phyloP scores from a whole-genome alignment of 371 early-diverging fungal species.

The Mortierella sp. region DNA sequence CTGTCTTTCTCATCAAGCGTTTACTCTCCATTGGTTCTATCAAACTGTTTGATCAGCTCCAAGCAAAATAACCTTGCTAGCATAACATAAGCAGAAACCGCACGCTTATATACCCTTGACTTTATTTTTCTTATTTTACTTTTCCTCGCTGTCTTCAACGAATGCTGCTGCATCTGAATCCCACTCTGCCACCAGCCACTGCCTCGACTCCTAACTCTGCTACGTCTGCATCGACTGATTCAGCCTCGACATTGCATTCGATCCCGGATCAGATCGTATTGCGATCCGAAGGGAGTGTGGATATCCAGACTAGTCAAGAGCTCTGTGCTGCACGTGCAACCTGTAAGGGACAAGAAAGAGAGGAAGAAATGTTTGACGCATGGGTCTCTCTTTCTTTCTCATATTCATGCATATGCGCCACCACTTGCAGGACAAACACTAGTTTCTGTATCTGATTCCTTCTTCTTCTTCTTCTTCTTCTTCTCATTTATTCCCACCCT shows the following conservation, averaged over 20 bases:
- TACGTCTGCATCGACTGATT: too few relatives aligned
- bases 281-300: neutral
- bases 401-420: neutral
- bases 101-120: neutral
- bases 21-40: too few relatives aligned
- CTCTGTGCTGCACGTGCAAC: conserved; percentile 2
- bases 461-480: neutral
- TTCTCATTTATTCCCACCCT: too few relatives aligned
- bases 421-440: too few relatives aligned
- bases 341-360: too few relatives aligned
- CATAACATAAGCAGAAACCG: neutral
- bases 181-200: neutral
- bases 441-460: neutral
- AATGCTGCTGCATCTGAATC: neutral
- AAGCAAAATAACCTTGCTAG: neutral
- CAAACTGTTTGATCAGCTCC: too few relatives aligned
- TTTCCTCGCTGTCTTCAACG: neutral
- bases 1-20: too few relatives aligned
- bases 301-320: too few relatives aligned
- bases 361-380: neutral
- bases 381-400: neutral
- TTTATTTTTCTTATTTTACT: neutral
- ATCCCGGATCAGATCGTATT: too few relatives aligned
- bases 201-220: too few relatives aligned
- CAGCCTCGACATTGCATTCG: too few relatives aligned